Percentiles rank a stretch among this genome's conserved stretches.
Evolutionary conservation across 306 rosid species (phyloP).

Genomic region (Echinosophora koreensis): DNA sequence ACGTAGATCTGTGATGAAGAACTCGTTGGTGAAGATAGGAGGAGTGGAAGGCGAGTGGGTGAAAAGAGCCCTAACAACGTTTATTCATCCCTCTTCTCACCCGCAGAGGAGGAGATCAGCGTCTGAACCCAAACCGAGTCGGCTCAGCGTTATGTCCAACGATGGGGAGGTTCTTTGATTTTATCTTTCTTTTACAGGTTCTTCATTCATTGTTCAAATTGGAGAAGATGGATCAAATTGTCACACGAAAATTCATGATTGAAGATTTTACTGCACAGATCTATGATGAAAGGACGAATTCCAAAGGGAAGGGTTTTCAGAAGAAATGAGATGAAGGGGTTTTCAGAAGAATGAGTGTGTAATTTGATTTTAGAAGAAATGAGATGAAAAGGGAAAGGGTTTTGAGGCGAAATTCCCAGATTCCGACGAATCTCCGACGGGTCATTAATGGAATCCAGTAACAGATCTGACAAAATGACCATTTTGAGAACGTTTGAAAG

Average conservation of each 20-base stretch:
- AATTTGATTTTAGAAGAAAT: too few species aligned
- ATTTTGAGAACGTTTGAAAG: too few species aligned
- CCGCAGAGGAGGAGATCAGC: slow-evolving; percentile 75
- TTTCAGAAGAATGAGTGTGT: too few species aligned
- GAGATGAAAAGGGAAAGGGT: too few species aligned
- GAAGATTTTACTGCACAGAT: slow-evolving; percentile 43
- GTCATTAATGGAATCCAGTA: too few species aligned
- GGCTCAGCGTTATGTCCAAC: slow-evolving; percentile 77
- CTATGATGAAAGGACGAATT: slow-evolving; percentile 3
- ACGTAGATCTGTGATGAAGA: slow-evolving; percentile 97
- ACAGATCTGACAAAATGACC: too few species aligned
- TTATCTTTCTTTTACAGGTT: slow-evolving; percentile 48
- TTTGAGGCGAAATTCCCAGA: too few species aligned
- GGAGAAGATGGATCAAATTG: slow-evolving; percentile 40
- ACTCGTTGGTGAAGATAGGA: slow-evolving; percentile 88
- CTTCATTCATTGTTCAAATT: slow-evolving; percentile 14
- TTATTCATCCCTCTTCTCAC: slow-evolving; percentile 92
- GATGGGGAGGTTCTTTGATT: slow-evolving; percentile 55
- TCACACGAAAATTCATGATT: not conserved
- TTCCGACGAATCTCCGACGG: too few species aligned
- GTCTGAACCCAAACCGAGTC: slow-evolving; percentile 76
- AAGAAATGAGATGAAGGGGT: too few species aligned
- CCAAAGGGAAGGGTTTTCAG: too few species aligned
- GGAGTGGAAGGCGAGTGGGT: slow-evolving; percentile 98
- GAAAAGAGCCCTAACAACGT: slow-evolving; percentile 78